Percentiles rank a stretch among this genome's conserved stretches.
phyloP scores from a whole-genome alignment of 306 rosid species.

The Castanea crenata region DNA sequence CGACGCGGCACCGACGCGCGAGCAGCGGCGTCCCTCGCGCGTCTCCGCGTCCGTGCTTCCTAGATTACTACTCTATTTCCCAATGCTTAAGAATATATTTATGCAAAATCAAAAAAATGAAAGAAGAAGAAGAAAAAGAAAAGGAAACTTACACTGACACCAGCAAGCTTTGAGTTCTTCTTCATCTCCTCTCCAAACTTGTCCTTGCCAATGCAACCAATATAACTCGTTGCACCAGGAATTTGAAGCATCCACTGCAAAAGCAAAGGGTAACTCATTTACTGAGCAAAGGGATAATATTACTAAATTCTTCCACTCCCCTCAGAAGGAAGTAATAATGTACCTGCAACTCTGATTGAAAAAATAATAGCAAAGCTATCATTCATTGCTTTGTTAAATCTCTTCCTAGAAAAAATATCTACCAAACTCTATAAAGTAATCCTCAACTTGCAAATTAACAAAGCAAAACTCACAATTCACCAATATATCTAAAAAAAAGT shows the following conservation, averaged over 20 bases:
- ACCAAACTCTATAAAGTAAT: too few relatives aligned
- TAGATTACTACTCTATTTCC: neutral
- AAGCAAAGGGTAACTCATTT: neutral
- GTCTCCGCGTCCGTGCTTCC: too few relatives aligned
- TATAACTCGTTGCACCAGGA: conserved; percentile 82
- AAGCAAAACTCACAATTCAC: too few relatives aligned
- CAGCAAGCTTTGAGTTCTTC: conserved; percentile 61
- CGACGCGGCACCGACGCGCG: too few relatives aligned
- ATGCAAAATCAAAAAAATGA: neutral
- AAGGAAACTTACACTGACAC: conserved; percentile 67
- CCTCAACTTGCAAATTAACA: too few relatives aligned
- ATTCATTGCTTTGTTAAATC: too few relatives aligned
- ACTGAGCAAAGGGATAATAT: neutral
- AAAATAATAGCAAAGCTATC: too few relatives aligned
- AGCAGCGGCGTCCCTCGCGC: too few relatives aligned
- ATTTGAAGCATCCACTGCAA: conserved; percentile 81
- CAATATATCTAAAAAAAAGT: too few relatives aligned
- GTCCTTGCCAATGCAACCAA: conserved; percentile 92
- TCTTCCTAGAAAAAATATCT: too few relatives aligned
- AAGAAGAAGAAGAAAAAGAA: conserved; percentile 21
- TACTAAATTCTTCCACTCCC: neutral
- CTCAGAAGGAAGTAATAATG: neutral
- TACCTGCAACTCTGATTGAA: conserved; percentile 57
- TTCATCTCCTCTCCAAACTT: conserved; percentile 87
- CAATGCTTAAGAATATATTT: neutral